Percentiles rank a stretch among this genome's conserved stretches.
Evolutionary conservation across 306 rosid genomes (phyloP).

Genomic region (Pterocarpus santalinus): DNA sequence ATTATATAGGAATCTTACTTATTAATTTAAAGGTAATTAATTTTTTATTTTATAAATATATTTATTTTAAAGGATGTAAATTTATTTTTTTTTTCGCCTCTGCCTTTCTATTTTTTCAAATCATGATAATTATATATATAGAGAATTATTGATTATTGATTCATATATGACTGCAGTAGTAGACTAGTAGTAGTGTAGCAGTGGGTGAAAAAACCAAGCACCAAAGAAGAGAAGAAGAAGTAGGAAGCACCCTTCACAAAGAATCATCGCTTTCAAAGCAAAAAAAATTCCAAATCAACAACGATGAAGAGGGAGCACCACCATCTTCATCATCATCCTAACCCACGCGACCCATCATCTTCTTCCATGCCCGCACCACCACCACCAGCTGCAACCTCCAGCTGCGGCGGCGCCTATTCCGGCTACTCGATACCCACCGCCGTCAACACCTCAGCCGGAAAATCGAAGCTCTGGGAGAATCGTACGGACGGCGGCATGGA

Average conservation of each 20-base stretch:
- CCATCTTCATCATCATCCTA: conserved; percentile 46
- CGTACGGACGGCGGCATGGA: conserved; percentile 73
- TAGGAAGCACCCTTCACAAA: neutral
- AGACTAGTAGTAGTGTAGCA: neutral
- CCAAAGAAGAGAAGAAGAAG: neutral
- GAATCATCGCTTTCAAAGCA: conserved; percentile 17
- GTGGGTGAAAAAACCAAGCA: neutral
- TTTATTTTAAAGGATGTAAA: too few species aligned
- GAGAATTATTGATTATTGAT: neutral
- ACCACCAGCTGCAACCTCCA: neutral
- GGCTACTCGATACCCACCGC: conserved; percentile 20
- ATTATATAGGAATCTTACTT: too few species aligned
- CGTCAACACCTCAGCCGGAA: conserved; percentile 39
- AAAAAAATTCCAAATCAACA: conserved; percentile 23
- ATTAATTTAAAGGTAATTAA: too few species aligned
- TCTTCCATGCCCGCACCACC: conserved; percentile 40
- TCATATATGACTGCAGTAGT: conserved; percentile 4
- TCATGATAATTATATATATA: neutral
- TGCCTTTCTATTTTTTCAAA: too few species aligned
- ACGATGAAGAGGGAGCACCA: conserved; percentile 74
- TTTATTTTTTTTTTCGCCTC: too few species aligned
- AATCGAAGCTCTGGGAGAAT: conserved; percentile 77
- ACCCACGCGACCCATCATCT: conserved; percentile 41
- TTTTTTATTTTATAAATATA: too few species aligned
- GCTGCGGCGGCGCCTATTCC: conserved; percentile 12